phyloP scores from a whole-genome alignment of 176 grass and related monocot species.

The Juncus inflexus region DNA sequence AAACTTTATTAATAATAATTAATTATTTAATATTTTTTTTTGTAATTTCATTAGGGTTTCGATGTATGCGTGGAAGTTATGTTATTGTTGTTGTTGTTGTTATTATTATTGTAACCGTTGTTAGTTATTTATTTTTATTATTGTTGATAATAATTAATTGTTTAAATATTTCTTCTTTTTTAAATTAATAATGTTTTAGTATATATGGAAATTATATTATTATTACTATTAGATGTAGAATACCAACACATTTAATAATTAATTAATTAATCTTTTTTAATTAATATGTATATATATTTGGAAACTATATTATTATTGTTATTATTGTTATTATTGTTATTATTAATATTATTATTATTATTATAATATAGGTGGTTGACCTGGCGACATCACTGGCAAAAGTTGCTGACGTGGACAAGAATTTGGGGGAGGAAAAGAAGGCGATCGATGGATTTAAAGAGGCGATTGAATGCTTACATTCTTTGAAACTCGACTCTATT shows the following conservation, averaged over 20 bases:
- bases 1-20: slow-evolving; percentile 6
- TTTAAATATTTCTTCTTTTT: too few species aligned
- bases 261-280: too few species aligned
- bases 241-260: neutral
- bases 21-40: neutral
- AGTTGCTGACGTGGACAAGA: slow-evolving; percentile 89
- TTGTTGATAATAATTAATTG: too few species aligned
- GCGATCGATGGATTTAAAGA: slow-evolving; percentile 74
- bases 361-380: slow-evolving; percentile 65
- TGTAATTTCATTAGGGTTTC: neutral
- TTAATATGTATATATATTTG: too few species aligned
- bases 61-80: too few species aligned
- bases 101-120: too few species aligned
- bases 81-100: too few species aligned
- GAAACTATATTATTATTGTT: neutral
- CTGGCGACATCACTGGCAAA: slow-evolving; percentile 89
- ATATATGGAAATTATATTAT: neutral
- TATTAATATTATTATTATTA: neutral
- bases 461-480: slow-evolving; percentile 79
- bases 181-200: too few species aligned
- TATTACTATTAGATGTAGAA: neutral
- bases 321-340: too few species aligned
- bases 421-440: slow-evolving; percentile 55
- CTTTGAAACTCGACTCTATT: slow-evolving; percentile 66
- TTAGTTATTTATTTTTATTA: too few species aligned